phyloP scores from a whole-genome alignment of 768 basidiomycete genomes.

The Mycena crocata region DNA sequence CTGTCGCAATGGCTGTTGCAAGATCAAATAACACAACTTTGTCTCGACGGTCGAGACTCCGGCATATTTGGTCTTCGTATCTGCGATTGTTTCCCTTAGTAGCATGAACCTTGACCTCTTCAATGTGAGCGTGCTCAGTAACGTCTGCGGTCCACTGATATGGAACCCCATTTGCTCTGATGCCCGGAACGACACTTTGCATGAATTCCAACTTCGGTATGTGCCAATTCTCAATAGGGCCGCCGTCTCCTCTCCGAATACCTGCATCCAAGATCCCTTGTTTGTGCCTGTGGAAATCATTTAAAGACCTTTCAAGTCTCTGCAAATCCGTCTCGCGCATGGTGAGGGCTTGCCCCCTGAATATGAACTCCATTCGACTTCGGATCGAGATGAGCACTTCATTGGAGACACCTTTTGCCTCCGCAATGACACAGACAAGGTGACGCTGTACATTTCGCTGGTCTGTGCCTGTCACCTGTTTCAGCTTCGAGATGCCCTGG shows the following conservation, averaged over 20 bases:
- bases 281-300: slow-evolving; percentile 50
- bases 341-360: slow-evolving; percentile 44
- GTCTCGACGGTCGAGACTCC: slow-evolving; percentile 44
- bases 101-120: slow-evolving; percentile 45
- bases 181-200: slow-evolving; percentile 45
- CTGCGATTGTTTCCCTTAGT: slow-evolving; percentile 43
- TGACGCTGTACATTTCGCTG: slow-evolving; percentile 50
- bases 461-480: slow-evolving; percentile 55
- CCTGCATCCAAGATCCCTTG: slow-evolving; percentile 43
- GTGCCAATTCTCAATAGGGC: slow-evolving; percentile 39
- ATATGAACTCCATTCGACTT: slow-evolving; percentile 51
- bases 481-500: slow-evolving; percentile 50
- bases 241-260: slow-evolving; percentile 37
- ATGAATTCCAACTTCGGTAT: slow-evolving; percentile 58
- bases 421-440: slow-evolving; percentile 49
- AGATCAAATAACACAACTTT: slow-evolving; percentile 43
- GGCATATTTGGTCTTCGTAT: slow-evolving; percentile 47
- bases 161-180: slow-evolving; percentile 41
- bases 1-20: slow-evolving; percentile 32
- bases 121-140: slow-evolving; percentile 47
- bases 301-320: slow-evolving; percentile 37
- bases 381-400: slow-evolving; percentile 47
- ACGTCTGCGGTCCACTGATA: slow-evolving; percentile 50
- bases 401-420: slow-evolving; percentile 35
- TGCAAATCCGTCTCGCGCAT: slow-evolving; percentile 36